These are phyloP conservation scores for Epichloe hybrida DNA, from an alignment of 2,329 filamentous ascomycete species.

Conservation along the genomic window DNA sequence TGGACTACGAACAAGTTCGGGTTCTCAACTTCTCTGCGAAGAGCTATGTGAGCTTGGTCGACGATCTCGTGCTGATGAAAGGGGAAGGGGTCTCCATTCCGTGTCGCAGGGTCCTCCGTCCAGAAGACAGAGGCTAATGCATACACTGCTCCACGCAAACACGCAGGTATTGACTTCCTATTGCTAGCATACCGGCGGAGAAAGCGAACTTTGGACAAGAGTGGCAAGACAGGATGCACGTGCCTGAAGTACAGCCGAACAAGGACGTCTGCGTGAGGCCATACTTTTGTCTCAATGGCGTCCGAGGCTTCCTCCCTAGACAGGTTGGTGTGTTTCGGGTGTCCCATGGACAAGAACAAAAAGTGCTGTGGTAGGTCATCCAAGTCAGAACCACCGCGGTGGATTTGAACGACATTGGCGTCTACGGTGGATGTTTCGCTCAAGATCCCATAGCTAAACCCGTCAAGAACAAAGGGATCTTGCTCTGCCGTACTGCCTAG, in stretches of 20 bases:
- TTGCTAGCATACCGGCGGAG: constrained; percentile 23
- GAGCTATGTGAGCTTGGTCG: constrained; percentile 26
- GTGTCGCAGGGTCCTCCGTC: constrained; percentile 2
- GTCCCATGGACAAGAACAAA: constrained; percentile 28
- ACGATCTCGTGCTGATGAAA: constrained; percentile 28
- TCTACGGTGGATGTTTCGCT: constrained; percentile 30
- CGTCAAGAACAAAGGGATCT: constrained; percentile 31
- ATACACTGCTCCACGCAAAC: constrained; percentile 30
- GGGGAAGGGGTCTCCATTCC: constrained; percentile 9
- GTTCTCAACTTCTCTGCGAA: constrained; percentile 32
- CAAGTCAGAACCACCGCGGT: constrained; percentile 18
- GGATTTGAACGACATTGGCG: constrained; percentile 30
- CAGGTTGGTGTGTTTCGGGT: constrained; percentile 27
- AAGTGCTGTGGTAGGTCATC: constrained; percentile 32
- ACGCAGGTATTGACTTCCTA: constrained; percentile 27
- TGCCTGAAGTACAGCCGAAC: constrained; percentile 32
- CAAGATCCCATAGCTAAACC: constrained; percentile 32
- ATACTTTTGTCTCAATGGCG: constrained; percentile 28
- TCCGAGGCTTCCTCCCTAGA: constrained; percentile 25
- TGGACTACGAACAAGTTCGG: constrained; percentile 33
- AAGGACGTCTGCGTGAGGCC: constrained; percentile 25
- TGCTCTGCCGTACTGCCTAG: constrained; percentile 33
- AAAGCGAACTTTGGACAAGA: constrained; percentile 31
- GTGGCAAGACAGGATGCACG: constrained; percentile 29
- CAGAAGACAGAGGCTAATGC: constrained; percentile 22